A percentile compares a stretch with the other conserved stretches of the same genome.
phyloP scores from a whole-genome alignment of 2,329 filamentous ascomycete genomes.

The Hypomyces perniciosus region DNA sequence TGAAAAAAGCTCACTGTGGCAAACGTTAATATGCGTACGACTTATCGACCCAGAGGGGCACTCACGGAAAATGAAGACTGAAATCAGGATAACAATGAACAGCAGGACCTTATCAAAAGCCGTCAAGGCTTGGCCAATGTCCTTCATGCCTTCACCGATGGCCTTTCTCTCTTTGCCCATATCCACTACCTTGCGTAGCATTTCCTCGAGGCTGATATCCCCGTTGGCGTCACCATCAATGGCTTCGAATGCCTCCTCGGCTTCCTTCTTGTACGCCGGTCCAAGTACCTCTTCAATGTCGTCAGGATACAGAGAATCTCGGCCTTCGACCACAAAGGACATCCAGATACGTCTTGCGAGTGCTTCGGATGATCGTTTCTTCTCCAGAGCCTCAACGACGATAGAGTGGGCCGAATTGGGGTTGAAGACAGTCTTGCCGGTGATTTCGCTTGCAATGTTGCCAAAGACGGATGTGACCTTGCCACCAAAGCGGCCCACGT shows the following conservation, averaged over 20 bases:
- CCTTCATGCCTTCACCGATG: conserved; percentile 89
- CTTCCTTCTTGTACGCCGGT: conserved; percentile 63
- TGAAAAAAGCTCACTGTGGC: conserved; percentile 74
- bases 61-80: conserved; percentile 75
- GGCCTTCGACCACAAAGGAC: conserved; percentile 91
- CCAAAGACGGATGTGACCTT: conserved; percentile 92
- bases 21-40: background rate
- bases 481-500: conserved; percentile 77
- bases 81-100: conserved; percentile 72
- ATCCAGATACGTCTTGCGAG: conserved; percentile 94
- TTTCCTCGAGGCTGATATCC: conserved; percentile 91
- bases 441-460: conserved; percentile 89
- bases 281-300: conserved; percentile 88
- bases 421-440: conserved; percentile 92
- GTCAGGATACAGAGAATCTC: conserved; percentile 69
- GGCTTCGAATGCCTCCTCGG: conserved; percentile 75
- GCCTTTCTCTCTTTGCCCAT: conserved; percentile 82
- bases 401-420: conserved; percentile 84
- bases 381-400: conserved; percentile 83
- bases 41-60: conserved; percentile 12
- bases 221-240: conserved; percentile 87
- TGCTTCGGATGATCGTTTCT: conserved; percentile 78
- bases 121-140: conserved; percentile 89
- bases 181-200: conserved; percentile 80
- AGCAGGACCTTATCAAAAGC: conserved; percentile 84